A percentile compares a stretch with the other conserved stretches of the same genome.
Evolutionary conservation across 768 basidiomycete species (phyloP).

Genomic region (Auriscalpium microsporum): DNA sequence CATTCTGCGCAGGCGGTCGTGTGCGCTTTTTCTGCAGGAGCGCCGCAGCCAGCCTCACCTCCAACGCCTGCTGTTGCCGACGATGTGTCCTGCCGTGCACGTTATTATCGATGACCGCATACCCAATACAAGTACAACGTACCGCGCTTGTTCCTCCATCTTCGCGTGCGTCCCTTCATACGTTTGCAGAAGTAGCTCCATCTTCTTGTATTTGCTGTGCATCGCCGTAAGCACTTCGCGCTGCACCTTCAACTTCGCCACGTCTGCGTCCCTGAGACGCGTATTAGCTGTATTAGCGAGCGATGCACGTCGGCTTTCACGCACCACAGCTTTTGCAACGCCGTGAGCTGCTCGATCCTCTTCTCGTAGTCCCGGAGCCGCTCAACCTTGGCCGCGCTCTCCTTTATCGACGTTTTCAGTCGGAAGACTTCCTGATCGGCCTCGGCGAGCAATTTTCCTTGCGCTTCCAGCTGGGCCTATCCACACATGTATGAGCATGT

Average conservation of each 20-base stretch:
- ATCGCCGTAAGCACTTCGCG: constrained; percentile 49
- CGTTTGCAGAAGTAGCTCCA: constrained; percentile 55
- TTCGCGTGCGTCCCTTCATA: constrained; percentile 44
- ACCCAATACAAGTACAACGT: constrained; percentile 13
- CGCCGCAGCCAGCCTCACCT: constrained; percentile 43
- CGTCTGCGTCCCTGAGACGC: constrained; percentile 61
- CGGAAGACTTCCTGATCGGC: constrained; percentile 62
- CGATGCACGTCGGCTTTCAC: constrained; percentile 12
- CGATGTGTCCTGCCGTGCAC: constrained; percentile 37
- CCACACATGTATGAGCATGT: neutral
- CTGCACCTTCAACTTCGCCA: constrained; percentile 58
- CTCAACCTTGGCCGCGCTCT: constrained; percentile 73
- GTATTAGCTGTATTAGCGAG: neutral
- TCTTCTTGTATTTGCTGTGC: constrained; percentile 52
- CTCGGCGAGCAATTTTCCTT: constrained; percentile 60
- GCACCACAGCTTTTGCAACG: constrained; percentile 73
- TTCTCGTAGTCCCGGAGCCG: constrained; percentile 76
- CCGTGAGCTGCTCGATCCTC: constrained; percentile 76
- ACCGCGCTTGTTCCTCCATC: constrained; percentile 56
- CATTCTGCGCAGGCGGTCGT: constrained; percentile 2
- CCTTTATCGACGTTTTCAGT: constrained; percentile 67
- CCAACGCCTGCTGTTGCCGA: constrained; percentile 53
- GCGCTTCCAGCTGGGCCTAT: constrained; percentile 60
- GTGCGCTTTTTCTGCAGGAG: constrained; percentile 28
- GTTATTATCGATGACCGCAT: neutral